Conservation (phyloP, 2,329 filamentous ascomycete species). For the Colletotrichum sp. region DNA sequence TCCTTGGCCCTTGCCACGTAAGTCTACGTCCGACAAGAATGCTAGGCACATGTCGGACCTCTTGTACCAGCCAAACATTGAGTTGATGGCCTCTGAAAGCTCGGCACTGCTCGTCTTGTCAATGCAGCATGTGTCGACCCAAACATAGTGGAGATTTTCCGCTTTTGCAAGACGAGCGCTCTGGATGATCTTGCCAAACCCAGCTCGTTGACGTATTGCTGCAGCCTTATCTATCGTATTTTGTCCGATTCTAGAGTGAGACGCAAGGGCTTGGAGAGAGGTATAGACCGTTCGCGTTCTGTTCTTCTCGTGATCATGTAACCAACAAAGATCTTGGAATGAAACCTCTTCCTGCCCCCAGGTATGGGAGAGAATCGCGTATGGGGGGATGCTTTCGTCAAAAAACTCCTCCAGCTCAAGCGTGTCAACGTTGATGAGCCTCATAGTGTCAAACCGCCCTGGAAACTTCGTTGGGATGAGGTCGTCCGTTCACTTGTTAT, state of each 20-base stretch:
- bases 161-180: too few species aligned
- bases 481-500: too few species aligned
- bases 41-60: slow-evolving; percentile 35
- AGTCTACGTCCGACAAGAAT: slow-evolving; percentile 28
- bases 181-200: slow-evolving; percentile 7
- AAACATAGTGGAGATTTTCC: slow-evolving; percentile 24
- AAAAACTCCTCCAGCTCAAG: neutral
- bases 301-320: slow-evolving; percentile 11
- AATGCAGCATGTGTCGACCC: slow-evolving; percentile 42
- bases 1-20: too few species aligned
- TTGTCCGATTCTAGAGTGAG: too few species aligned
- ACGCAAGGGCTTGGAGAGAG: too few species aligned
- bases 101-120: slow-evolving; percentile 36
- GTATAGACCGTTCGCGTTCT: too few species aligned
- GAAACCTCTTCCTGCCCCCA: slow-evolving; percentile 21
- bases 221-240: neutral
- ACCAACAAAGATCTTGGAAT: slow-evolving; percentile 18
- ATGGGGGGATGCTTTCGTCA: neutral
- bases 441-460: neutral
- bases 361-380: slow-evolving; percentile 24
- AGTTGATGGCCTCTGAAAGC: slow-evolving; percentile 33
- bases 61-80: slow-evolving; percentile 35
- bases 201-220: neutral
- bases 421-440: neutral
- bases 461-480: too few species aligned